Base-by-base conservation (phyloP, 495 filamentous ascomycete genomes). In the Tuber aestivum region DNA sequence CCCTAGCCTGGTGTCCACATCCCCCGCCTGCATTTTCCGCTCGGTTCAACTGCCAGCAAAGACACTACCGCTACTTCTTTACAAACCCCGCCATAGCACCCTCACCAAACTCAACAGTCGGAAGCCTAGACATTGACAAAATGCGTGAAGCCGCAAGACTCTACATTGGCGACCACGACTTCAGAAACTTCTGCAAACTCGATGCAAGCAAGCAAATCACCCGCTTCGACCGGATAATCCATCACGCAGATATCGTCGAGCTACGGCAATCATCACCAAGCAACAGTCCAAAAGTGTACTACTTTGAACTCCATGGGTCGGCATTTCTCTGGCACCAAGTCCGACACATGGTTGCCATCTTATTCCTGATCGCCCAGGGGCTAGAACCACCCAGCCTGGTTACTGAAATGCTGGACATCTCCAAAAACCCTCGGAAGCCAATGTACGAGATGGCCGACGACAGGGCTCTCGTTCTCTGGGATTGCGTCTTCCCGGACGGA, bases 291-390 rank as follows among this genome's bases (percentile, higher is more conserved):
- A 91, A 92, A 80, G 86, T 97, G 5, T 98, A 96, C 85, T 90
- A 91, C 72, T 94, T 98, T 83, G 89, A 89, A 37, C 87, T 99
- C 45, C 88, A 93, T 70, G 95, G 95, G 23, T 92, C 92, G n/a
- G 96, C 93, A 12, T 99, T 99, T 84, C 85, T 99, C 69, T 99
- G 95, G 95, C 96, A 99, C 83, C 95, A 99, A 84, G 96, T 99
- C 77, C 90, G 95, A 23, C 92, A 93, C 85, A 95, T 99, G 90
- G 89, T 94, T 21, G 87, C 90, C 32, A 87, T 98, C 23, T 85
- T 99, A 41, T 98, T 99, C 84, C 84, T 93, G 14, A 88, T 99
- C n/a, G 95, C 93, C 18, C 96, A 98, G 84, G 91, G 93, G 0
- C 87, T 97, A 9, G 95, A 99, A 81, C 82, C 86, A 35, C 92